Base-by-base conservation (phyloP, 306 rosid genomes). In the Fragaria vesca region DNA sequence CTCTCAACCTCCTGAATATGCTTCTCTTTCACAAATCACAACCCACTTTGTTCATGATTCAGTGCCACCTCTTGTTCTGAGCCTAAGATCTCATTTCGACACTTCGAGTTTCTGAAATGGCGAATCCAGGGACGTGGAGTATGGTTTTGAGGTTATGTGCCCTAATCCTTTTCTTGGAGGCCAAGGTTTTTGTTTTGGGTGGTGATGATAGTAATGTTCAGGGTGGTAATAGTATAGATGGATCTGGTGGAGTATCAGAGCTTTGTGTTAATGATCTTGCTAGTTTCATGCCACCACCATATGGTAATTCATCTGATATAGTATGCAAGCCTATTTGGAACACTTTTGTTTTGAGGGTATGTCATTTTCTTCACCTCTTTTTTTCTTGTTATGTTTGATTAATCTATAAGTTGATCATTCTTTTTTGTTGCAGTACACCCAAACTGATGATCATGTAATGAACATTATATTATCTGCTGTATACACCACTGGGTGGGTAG, bases 401-500 rank as follows among this genome's bases (percentile, higher is more conserved):
- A 10, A 28, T 28, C 10, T 32, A 15, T 42, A 4, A 50, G 40
- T 28, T 30, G 10, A 75, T 30, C 8, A 20, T 4, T 43, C 4
- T 67, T 74, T 60, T 60, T 47, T 72, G 45, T 73, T 85, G 89
- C 89, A 96, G 99, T 89, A 96, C 73, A 85, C 90, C n/a, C 91
- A 87, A 62, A 84, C 61, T 61, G 90, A 84, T 68, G 92, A 81
- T 67, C 81, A 90, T 74, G 91, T 82, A 7, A 82, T 92, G 86
- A 96, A 90, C 74, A 87, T 96, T 42, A 82, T 96, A 80, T 45
- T 96, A 81, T 96, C 98, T 63, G 94, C 91, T 67, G 89, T 92
- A 69, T 96, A 96, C 91, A 93, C 97, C 3, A 81, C 89, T 51
- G 99, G 99, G 17, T 96, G 99, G 99, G 97, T 93, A 34, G 99